phyloP scores from a whole-genome alignment of 2,329 filamentous ascomycete genomes.

The Apiospora rasikravindrae region DNA sequence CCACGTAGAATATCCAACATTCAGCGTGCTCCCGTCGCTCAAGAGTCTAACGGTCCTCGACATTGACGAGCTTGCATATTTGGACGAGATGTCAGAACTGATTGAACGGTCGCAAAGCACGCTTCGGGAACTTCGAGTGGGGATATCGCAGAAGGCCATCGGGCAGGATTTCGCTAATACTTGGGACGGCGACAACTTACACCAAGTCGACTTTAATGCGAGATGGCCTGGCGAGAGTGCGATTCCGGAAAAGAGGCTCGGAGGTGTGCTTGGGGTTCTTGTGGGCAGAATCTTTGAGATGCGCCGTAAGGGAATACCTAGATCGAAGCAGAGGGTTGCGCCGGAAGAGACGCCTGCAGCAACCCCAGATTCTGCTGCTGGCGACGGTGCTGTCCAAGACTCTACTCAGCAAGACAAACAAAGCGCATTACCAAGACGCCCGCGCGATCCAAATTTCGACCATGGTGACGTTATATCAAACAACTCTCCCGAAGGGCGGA shows the following conservation, averaged over 20 bases:
- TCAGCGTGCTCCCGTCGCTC: conserved; percentile 76
- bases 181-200: conserved; percentile 66
- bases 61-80: conserved; percentile 81
- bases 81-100: conserved; percentile 81
- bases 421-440: background rate
- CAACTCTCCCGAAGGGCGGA: conserved; percentile 31
- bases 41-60: conserved; percentile 79
- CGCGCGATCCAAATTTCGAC: background rate
- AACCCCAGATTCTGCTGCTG: background rate
- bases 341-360: background rate
- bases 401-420: background rate
- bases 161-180: conserved; percentile 60
- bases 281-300: conserved; percentile 71
- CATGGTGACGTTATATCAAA: background rate
- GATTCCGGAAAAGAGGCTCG: conserved; percentile 67
- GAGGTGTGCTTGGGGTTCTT: conserved; percentile 71
- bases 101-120: conserved; percentile 71
- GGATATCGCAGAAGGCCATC: conserved; percentile 62
- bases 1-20: conserved; percentile 77
- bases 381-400: background rate
- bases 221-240: conserved; percentile 60
- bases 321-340: conserved; percentile 13
- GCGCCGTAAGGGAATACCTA: conserved; percentile 16
- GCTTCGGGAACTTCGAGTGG: conserved; percentile 74
- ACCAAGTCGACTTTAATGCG: conserved; percentile 67